phyloP scores from a whole-genome alignment of 2,329 filamentous ascomycete genomes.

The Fusarium nurragi region DNA sequence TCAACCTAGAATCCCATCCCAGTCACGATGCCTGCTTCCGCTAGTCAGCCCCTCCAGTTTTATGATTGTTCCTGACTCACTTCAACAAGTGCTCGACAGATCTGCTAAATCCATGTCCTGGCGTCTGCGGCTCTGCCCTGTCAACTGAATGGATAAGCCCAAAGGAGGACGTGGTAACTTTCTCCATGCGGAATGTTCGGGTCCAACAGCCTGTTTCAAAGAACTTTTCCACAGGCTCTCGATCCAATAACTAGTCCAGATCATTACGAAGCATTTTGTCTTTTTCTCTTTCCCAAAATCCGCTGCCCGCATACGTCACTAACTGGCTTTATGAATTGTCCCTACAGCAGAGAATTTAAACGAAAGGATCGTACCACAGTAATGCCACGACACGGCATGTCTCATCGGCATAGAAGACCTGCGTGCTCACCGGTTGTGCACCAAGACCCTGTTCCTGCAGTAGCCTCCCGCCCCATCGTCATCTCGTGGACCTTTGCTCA shows the following conservation, averaged over 20 bases:
- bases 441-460: conserved; percentile 44
- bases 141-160: conserved; percentile 3
- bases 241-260: not conserved
- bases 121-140: conserved; percentile 5
- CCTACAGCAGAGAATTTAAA: conserved; percentile 15
- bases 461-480: conserved; percentile 41
- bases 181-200: conserved; percentile 1
- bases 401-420: conserved; percentile 17
- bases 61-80: conserved; percentile 11
- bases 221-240: not conserved
- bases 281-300: not conserved
- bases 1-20: not conserved
- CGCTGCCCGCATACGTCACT: no score
- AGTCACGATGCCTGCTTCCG: not conserved
- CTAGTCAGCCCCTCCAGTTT: conserved; percentile 11
- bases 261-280: not conserved
- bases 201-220: conserved; percentile 1
- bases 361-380: conserved; percentile 32
- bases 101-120: not conserved
- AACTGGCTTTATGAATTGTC: no score
- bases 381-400: conserved; percentile 26
- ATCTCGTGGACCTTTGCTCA: conserved; percentile 37
- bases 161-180: conserved; percentile 33
- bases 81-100: conserved; percentile 4
- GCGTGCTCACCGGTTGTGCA: conserved; percentile 22